Evolutionary conservation across 2,329 filamentous ascomycete species (phyloP).

Genomic region (Pseudogymnoascus sp.): DNA sequence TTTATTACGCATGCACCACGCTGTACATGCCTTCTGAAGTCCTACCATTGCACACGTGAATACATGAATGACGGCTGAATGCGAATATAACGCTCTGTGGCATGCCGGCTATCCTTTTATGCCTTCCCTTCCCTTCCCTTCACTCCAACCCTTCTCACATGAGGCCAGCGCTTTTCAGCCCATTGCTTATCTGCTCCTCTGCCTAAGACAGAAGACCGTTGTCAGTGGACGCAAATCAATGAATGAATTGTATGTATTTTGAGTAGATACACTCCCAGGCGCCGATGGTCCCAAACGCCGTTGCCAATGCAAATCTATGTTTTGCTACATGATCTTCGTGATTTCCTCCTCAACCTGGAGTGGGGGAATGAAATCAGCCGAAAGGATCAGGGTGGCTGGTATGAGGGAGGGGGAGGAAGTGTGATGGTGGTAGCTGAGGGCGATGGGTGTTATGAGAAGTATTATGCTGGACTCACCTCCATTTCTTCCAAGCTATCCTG

Average conservation of each 20-base stretch:
- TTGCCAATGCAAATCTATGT: slow-evolving; percentile 3
- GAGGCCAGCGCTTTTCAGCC: slow-evolving; percentile 4
- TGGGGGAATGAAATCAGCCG: slow-evolving; percentile 9
- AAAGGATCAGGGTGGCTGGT: slow-evolving; percentile 37
- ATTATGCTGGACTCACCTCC: slow-evolving; percentile 60
- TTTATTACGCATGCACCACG: neutral
- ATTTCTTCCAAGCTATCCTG: slow-evolving; percentile 98
- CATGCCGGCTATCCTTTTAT: neutral
- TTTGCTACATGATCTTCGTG: slow-evolving; percentile 29
- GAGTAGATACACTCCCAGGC: slow-evolving; percentile 1
- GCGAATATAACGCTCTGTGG: neutral
- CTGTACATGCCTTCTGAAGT: neutral
- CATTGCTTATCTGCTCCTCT: neutral
- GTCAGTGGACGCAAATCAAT: neutral
- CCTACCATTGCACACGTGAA: slow-evolving; percentile 4
- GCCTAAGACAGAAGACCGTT: slow-evolving; percentile 6
- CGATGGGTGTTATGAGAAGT: neutral
- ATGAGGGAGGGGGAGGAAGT: slow-evolving; percentile 41
- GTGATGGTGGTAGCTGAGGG: slow-evolving; percentile 15
- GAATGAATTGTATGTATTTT: slow-evolving; percentile 1
- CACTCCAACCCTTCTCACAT: neutral
- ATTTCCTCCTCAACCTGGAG: slow-evolving; percentile 31
- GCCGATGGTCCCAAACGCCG: neutral
- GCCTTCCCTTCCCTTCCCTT: neutral
- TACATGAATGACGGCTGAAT: neutral